Evolutionary conservation across 2,329 filamentous ascomycete genomes (phyloP), one percentile per base, ranked within the genome.

Genomic region (Periconia digitata): DNA sequence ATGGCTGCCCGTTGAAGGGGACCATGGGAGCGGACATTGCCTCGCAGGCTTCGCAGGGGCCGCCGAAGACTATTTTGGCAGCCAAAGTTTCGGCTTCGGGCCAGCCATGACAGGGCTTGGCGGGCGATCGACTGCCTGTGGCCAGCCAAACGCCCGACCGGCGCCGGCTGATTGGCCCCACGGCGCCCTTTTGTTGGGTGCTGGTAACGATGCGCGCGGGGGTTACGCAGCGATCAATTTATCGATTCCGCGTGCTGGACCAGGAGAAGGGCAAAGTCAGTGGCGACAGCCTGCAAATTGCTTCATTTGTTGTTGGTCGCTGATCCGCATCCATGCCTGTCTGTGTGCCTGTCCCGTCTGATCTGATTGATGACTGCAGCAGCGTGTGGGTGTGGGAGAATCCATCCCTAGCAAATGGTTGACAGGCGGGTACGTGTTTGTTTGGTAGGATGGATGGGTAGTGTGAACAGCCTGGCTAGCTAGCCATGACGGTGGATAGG

Each of bases 11-110:
- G 46, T 40, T 36, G 46, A 41, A 40, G n/a, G 22, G 42, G 42
- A 23, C 32, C 48, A 47, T 39, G 44, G 37, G 8, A 36, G 36
- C 51, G 48, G 48, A 49, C 48, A 51, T 48, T 50, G 44, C 16
- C 37, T n/a, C n/a, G n/a, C n/a, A n/a, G n/a, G n/a, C n/a, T n/a
- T n/a, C 12, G 43, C 43, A 49, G 45, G 48, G 48, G 10, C 48
- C 47, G 7, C 13, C 36, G 16, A 21, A 29, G 45, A 51, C 47
- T 47, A 51, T 51, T 24, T 24, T 17, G 23, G 18, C 42, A 21
- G 23, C 43, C 43, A 50, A 39, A 29, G 38, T 32, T 23, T 36
- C 27, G 17, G 22, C 35, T 13, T 21, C 18, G 16, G 35, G 18
- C 16, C 6, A 38, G 35, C 35, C 3, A 17, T 10, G 3, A 16